A percentile compares a stretch with the other conserved stretches of the same genome.
phyloP scores from a whole-genome alignment of 1,139 yeast genomes.

The Dujonia santamariae region DNA sequence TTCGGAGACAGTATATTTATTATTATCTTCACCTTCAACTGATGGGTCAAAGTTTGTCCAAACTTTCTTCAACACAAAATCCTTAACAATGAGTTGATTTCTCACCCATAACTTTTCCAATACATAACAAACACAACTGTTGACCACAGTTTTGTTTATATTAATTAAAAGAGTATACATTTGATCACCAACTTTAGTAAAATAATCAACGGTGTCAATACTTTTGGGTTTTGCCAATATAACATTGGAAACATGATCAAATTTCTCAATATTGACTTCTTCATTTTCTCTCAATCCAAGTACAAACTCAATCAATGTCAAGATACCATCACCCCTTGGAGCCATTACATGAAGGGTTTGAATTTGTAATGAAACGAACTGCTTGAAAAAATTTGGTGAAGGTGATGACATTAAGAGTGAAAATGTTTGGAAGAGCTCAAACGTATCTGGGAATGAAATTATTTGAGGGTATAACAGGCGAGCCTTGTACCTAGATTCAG shows the following conservation, averaged over 20 bases:
- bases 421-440: slow-evolving; percentile 55
- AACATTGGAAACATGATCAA: slow-evolving; percentile 63
- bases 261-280: slow-evolving; percentile 59
- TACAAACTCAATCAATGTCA: slow-evolving; percentile 69
- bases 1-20: slow-evolving; percentile 30
- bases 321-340: slow-evolving; percentile 57
- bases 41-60: slow-evolving; percentile 45
- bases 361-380: slow-evolving; percentile 42
- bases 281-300: slow-evolving; percentile 76
- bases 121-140: slow-evolving; percentile 57
- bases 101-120: slow-evolving; percentile 51
- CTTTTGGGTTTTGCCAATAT: slow-evolving; percentile 59
- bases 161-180: slow-evolving; percentile 53
- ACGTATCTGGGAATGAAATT: slow-evolving; percentile 49
- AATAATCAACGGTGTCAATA: slow-evolving; percentile 48
- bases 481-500: slow-evolving; percentile 1
- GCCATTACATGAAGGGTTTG: slow-evolving; percentile 56
- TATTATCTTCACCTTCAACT: slow-evolving; percentile 4
- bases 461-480: slow-evolving; percentile 9
- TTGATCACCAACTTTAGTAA: slow-evolving; percentile 55
- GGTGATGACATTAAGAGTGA: slow-evolving; percentile 48
- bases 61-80: slow-evolving; percentile 53
- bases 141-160: slow-evolving; percentile 60
- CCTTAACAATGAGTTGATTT: slow-evolving; percentile 51
- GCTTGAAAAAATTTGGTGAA: slow-evolving; percentile 36